Evolutionary conservation across 495 filamentous ascomycete genomes (phyloP), one percentile per base, ranked within the genome.

Genomic region (Penicillium pancosmium): DNA sequence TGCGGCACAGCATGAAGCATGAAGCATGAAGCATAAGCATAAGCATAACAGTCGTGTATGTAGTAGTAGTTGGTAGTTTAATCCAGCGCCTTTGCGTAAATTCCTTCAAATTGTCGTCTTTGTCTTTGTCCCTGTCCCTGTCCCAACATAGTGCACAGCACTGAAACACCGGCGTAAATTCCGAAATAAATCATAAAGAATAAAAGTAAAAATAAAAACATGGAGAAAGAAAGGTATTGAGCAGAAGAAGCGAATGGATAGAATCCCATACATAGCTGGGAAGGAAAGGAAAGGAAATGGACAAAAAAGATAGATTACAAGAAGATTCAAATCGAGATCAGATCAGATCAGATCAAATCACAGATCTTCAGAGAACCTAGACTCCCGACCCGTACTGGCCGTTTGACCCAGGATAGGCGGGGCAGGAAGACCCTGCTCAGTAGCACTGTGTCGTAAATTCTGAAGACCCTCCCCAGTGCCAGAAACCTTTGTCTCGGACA

Each of bases 351-450:
- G 2, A 31, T 31, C 27, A 31, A 31, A 65, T 73, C 58, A 79
- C 51, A 84, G 55, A 64, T 80, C 76, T 53, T 84, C 81, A 5
- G 75, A 78, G 56, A 84, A 84, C 46, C 74, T 71, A 9, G 79
- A 82, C 56, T 81, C 80, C 7, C 81, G 71, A 13, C 60, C 69
- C 13, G 73, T 67, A 65, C 73, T 79, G 50, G 68, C 65, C 43
- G 68, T 74, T 13, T 75, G 70, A 11, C 67, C 64, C 44, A 73
- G 33, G 12, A 61, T 57, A 10, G 74, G 76, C 1, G 81, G 80
- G 11, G 68, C 72, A 41, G 71, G 68, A 33, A 82, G 63, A 16
- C 72, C 71, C 38, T 80, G 80, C n/a, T 78, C 77, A 43, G 73
- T 64, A 38, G 80, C 83, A 57, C 72, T 79, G 52, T 84, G 75